These are phyloP conservation scores for Striga hermonthica DNA, from an alignment of 305 asterid genomes.

Conservation along the genomic window DNA sequence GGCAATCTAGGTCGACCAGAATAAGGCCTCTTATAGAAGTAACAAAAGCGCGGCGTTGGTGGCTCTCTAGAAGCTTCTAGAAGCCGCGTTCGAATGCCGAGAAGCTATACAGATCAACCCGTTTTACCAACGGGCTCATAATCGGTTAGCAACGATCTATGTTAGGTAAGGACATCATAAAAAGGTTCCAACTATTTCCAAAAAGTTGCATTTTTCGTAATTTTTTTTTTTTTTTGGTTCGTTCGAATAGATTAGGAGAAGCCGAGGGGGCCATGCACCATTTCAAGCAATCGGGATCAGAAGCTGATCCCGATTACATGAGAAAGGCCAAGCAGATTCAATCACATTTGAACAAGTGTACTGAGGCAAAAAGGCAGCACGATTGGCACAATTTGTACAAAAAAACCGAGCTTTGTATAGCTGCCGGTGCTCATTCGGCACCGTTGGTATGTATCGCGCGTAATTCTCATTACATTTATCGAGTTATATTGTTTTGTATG, in stretches of 20 bases:
- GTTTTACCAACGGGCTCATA: constrained; percentile 83
- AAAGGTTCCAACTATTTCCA: too few relatives aligned
- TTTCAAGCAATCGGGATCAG: constrained; percentile 75
- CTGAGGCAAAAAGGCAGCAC: constrained; percentile 61
- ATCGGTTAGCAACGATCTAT: constrained; percentile 70
- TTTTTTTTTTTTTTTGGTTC: too few relatives aligned
- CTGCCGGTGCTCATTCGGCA: constrained; percentile 87
- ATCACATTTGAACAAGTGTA: constrained; percentile 54
- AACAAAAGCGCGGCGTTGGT: constrained; percentile 93
- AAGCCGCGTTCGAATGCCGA: constrained; percentile 83
- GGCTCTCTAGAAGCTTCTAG: constrained; percentile 77
- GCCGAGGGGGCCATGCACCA: constrained; percentile 69
- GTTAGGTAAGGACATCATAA: too few relatives aligned
- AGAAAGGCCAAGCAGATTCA: constrained; percentile 52
- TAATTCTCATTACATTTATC: neutral
- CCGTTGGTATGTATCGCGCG: constrained; percentile 51
- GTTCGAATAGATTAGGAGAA: constrained; percentile 66
- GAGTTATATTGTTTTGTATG: neutral
- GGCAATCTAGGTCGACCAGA: constrained; percentile 83
- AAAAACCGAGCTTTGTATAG: constrained; percentile 56
- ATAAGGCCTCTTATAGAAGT: constrained; percentile 89
- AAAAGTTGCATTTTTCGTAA: too few relatives aligned
- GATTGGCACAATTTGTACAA: constrained; percentile 56
- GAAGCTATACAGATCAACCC: constrained; percentile 92
- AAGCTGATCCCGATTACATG: constrained; percentile 76